Percentiles rank a stretch among this genome's conserved stretches.
phyloP scores from a whole-genome alignment of 345 rosid species.

The Heritiera littoralis region DNA sequence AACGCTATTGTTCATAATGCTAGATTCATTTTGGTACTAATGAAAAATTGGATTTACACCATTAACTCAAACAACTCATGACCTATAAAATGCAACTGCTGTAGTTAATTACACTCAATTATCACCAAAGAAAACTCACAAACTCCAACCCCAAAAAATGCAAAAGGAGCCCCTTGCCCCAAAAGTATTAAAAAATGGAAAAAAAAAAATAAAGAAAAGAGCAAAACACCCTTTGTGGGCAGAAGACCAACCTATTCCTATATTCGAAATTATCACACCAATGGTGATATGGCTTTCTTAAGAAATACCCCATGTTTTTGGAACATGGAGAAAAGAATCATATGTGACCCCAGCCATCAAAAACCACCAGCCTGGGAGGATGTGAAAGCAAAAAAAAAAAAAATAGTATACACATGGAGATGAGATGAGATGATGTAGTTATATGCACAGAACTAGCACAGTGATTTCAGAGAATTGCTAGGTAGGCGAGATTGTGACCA shows the following conservation, averaged over 20 bases:
- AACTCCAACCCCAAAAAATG: conserved; percentile 20
- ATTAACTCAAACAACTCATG: conserved; percentile 26
- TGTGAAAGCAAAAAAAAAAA: conserved; percentile 16
- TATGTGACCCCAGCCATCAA: conserved; percentile 31
- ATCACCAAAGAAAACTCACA: conserved; percentile 19
- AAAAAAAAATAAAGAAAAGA: background rate
- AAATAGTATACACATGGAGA: conserved; percentile 42
- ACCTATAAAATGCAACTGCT: conserved; percentile 31
- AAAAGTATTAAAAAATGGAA: background rate
- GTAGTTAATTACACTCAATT: conserved; percentile 25
- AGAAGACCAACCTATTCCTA: conserved; percentile 28
- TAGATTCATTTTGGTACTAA: background rate
- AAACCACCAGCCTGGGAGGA: conserved; percentile 26
- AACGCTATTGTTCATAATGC: too few species aligned
- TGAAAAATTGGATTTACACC: conserved; percentile 15
- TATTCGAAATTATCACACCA: conserved; percentile 34
- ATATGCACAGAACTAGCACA: conserved; percentile 34
- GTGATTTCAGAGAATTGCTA: conserved; percentile 5
- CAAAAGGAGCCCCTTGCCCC: conserved; percentile 21
- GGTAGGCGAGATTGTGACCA: background rate
- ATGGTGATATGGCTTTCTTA: conserved; percentile 38
- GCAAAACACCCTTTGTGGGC: conserved; percentile 30
- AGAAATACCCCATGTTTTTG: conserved; percentile 46
- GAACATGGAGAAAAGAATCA: conserved; percentile 50
- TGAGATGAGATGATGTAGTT: conserved; percentile 12